Evolutionary conservation across 1,284 basidiomycete species (phyloP).

Genomic region (Microbotryum scabiosae): DNA sequence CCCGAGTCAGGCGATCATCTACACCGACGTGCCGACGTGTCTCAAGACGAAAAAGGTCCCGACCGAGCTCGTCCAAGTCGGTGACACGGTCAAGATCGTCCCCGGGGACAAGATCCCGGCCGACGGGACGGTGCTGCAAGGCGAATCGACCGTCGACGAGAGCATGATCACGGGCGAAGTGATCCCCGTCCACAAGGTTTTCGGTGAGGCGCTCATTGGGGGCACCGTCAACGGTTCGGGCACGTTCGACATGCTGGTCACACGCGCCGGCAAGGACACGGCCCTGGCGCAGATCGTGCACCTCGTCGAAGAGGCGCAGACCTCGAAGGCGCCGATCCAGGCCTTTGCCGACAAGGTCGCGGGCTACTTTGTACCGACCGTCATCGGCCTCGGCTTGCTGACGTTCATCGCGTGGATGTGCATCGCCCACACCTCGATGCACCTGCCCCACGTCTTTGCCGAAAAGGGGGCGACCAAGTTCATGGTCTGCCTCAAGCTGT

Average conservation of each 20-base stretch:
- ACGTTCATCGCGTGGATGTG: slow-evolving; percentile 84
- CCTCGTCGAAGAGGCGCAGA: slow-evolving; percentile 96
- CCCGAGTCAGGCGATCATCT: slow-evolving; percentile 91
- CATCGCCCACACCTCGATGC: slow-evolving; percentile 54
- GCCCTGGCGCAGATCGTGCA: slow-evolving; percentile 92
- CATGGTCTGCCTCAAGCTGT: slow-evolving; percentile 90
- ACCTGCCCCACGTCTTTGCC: slow-evolving; percentile 75
- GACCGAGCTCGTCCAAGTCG: slow-evolving; percentile 89
- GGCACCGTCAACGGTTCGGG: slow-evolving; percentile 95
- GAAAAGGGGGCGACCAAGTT: slow-evolving; percentile 73
- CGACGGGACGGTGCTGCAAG: slow-evolving; percentile 80
- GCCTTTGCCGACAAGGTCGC: slow-evolving; percentile 91
- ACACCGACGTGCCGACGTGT: slow-evolving; percentile 67
- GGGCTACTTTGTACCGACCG: slow-evolving; percentile 88
- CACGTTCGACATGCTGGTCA: slow-evolving; percentile 90
- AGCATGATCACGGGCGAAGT: slow-evolving; percentile 96
- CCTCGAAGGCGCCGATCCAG: slow-evolving; percentile 95
- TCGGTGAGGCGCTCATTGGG: slow-evolving; percentile 79
- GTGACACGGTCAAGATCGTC: slow-evolving; percentile 86
- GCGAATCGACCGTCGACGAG: slow-evolving; percentile 85
- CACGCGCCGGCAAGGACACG: slow-evolving; percentile 90
- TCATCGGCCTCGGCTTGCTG: slow-evolving; percentile 68
- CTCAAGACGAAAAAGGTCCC: slow-evolving; percentile 81
- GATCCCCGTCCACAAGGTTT: slow-evolving; percentile 74
- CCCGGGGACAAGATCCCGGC: slow-evolving; percentile 96